These are phyloP conservation scores for Acanthamoeba culbertsoni DNA, from an alignment of 208 protist species.

Conservation along the genomic window DNA sequence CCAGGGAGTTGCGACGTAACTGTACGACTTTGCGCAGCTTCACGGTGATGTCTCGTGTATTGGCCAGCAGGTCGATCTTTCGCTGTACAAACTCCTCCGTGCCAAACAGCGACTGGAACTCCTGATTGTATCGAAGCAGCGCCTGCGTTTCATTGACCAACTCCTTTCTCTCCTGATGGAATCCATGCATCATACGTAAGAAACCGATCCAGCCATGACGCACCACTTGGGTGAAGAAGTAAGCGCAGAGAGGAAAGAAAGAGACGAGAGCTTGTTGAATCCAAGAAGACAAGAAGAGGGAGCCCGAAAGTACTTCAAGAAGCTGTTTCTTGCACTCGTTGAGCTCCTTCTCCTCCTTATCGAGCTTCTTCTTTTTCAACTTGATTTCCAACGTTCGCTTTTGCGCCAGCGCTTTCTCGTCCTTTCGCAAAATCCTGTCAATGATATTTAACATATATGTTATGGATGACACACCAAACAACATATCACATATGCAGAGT, in stretches of 20 bases:
- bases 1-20: neutral
- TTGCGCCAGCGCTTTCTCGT: neutral
- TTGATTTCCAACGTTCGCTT: neutral
- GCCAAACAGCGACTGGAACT: constrained; percentile 31
- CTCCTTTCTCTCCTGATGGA: constrained; percentile 15
- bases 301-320: neutral
- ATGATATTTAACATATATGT: neutral
- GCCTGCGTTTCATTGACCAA: constrained; percentile 38
- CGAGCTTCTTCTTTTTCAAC: constrained; percentile 20
- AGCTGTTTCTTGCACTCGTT: constrained; percentile 3
- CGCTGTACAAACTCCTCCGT: neutral
- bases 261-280: too few relatives aligned
- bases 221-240: neutral
- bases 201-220: neutral
- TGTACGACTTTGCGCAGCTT: constrained; percentile 9
- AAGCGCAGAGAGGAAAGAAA: neutral
- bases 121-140: neutral
- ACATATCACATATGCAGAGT: neutral
- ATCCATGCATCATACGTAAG: neutral
- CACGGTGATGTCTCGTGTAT: neutral
- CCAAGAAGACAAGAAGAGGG: too few relatives aligned
- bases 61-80: neutral
- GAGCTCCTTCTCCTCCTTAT: constrained; percentile 34
- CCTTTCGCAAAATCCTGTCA: constrained; percentile 12
- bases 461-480: neutral